Evolutionary conservation across 164 flowering plant species (phyloP).

Genomic region (Magnolia officinalis): DNA sequence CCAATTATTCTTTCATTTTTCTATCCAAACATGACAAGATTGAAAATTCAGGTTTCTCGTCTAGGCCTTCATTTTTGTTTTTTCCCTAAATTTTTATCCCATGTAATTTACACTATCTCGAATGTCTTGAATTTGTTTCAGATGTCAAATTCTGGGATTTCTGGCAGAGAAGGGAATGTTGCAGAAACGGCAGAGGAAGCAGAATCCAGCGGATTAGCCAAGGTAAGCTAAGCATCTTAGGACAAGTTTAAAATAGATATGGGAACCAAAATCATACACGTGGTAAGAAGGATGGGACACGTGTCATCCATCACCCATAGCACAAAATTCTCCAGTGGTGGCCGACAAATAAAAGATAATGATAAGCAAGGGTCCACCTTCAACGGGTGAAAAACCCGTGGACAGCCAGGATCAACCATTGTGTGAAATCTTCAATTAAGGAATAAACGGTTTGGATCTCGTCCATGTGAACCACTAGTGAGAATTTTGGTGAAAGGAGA

Average conservation of each 20-base stretch:
- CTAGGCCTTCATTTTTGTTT: neutral
- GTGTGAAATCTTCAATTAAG: neutral
- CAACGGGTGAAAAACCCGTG: neutral
- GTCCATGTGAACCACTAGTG: neutral
- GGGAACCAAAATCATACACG: neutral
- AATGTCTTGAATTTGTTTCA: constrained; percentile 10
- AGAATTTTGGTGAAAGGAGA: too few relatives aligned
- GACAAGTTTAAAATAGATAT: neutral
- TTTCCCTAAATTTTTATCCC: neutral
- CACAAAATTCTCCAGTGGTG: neutral
- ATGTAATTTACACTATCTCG: neutral
- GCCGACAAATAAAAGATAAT: neutral
- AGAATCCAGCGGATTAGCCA: constrained; percentile 18
- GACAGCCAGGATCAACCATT: neutral
- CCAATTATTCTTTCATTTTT: neutral
- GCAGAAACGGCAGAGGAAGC: constrained; percentile 13
- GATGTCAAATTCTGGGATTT: constrained; percentile 13
- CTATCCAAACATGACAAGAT: neutral
- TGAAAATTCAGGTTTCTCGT: neutral
- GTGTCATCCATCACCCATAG: neutral
- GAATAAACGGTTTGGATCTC: neutral
- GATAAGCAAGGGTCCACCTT: neutral
- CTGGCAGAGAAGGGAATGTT: constrained; percentile 10
- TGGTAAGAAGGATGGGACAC: neutral
- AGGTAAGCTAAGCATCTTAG: constrained; percentile 10